phyloP scores from a whole-genome alignment of 2,329 filamentous ascomycete genomes.

The Leptographium flavum region DNA sequence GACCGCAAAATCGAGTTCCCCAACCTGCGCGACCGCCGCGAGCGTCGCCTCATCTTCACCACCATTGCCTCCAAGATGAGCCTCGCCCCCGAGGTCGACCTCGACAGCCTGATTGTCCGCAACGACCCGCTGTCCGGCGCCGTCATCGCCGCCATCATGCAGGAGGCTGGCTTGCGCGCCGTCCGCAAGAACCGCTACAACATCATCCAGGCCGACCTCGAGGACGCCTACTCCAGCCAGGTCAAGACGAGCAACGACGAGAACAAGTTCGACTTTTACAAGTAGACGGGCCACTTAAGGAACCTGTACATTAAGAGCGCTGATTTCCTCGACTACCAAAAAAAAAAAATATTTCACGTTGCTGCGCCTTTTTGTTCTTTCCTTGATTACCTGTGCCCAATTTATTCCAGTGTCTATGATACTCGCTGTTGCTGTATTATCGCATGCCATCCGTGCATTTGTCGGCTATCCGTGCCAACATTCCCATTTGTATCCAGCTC shows the following conservation, averaged over 20 bases:
- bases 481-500: no score
- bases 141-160: constrained; percentile 97
- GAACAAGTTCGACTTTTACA: constrained; percentile 86
- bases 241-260: constrained; percentile 64
- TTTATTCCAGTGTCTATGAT: neutral
- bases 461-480: no score
- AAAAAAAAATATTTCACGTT: neutral
- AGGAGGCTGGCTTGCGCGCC: constrained; percentile 86
- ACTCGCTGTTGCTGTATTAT: no score
- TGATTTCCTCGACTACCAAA: neutral
- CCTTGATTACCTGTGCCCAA: neutral
- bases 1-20: constrained; percentile 99
- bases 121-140: constrained; percentile 93
- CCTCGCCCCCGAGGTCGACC: constrained; percentile 85
- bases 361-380: neutral
- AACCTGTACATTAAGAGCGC: neutral
- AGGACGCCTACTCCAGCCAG: constrained; percentile 93
- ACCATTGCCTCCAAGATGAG: constrained; percentile 99
- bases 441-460: neutral
- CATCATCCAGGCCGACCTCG: constrained; percentile 92
- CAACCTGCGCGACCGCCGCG: constrained; percentile 80
- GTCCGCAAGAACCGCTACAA: constrained; percentile 98
- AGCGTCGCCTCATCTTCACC: constrained; percentile 89
- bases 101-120: constrained; percentile 89
- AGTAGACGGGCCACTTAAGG: constrained; percentile 28